Percentiles rank a stretch among this genome's conserved stretches.
Evolutionary conservation across 257 asterid species (phyloP).

Genomic region (Solanum medicagineum): DNA sequence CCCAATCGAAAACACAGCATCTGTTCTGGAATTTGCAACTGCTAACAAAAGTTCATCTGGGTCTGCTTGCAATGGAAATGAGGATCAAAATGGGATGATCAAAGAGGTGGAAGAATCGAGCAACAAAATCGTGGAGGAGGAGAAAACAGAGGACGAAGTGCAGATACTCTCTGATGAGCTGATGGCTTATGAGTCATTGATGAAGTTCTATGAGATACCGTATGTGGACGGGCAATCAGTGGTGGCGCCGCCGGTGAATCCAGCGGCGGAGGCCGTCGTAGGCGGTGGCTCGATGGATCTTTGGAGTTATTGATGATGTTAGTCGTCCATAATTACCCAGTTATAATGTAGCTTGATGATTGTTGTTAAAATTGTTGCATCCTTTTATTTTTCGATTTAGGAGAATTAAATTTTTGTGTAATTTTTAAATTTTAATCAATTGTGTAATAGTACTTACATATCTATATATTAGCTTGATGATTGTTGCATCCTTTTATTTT

Average conservation of each 20-base stretch:
- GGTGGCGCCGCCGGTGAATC: conserved; percentile 11
- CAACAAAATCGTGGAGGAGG: not conserved
- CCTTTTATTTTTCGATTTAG: not conserved
- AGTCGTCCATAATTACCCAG: not conserved
- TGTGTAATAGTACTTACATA: not conserved
- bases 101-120: not conserved
- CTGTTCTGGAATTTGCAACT: not conserved
- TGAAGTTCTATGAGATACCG: conserved; percentile 80
- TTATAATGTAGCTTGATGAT: not conserved
- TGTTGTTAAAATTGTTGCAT: not conserved
- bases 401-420: not conserved
- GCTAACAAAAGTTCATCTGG: not conserved
- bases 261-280: conserved; percentile 26
- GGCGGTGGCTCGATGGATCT: conserved; percentile 32
- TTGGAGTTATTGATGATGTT: conserved; percentile 64
- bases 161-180: conserved; percentile 66
- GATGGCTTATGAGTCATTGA: conserved; percentile 64
- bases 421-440: not conserved
- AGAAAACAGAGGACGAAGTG: conserved; percentile 14
- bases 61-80: not conserved
- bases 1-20: not conserved
- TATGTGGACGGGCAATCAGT: conserved; percentile 66
- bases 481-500: not conserved
- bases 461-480: not conserved
- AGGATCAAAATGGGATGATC: not conserved